These are phyloP conservation scores for Populus hybrid DNA, from an alignment of 441 rosid species.

Conservation along the genomic window DNA sequence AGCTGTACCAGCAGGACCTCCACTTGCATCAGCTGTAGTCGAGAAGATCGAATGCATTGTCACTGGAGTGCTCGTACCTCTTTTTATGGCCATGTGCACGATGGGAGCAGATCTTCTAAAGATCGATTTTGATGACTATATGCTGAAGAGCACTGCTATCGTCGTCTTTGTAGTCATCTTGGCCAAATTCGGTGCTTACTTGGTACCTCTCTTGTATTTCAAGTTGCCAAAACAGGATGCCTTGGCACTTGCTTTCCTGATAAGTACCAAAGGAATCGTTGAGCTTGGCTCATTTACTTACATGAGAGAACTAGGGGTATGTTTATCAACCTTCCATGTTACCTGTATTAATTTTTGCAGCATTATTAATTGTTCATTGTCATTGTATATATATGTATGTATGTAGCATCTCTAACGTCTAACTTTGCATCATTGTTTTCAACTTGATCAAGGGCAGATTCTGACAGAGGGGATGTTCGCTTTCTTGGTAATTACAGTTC, in stretches of 20 bases:
- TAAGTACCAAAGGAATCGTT: conserved; percentile 31
- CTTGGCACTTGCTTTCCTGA: conserved; percentile 22
- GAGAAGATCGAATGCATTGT: conserved; percentile 40
- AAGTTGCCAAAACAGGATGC: conserved; percentile 25
- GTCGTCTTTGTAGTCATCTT: conserved; percentile 9
- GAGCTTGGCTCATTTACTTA: conserved; percentile 23
- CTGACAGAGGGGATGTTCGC: background rate
- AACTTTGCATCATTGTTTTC: background rate
- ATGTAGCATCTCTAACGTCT: background rate
- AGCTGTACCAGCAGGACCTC: conserved; percentile 46
- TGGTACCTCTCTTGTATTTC: conserved; percentile 14
- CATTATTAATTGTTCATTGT: too few relatives aligned
- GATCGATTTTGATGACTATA: background rate
- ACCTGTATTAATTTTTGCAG: background rate
- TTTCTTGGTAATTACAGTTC: background rate
- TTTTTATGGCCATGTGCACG: conserved; percentile 13
- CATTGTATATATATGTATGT: too few relatives aligned
- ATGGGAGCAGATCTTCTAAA: conserved; percentile 6
- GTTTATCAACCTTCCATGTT: background rate
- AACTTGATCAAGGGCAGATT: conserved; percentile 10
- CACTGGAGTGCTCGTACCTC: conserved; percentile 16
- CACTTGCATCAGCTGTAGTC: conserved; percentile 46
- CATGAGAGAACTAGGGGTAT: conserved; percentile 17
- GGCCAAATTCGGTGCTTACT: conserved; percentile 16
- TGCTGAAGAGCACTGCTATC: conserved; percentile 4